phyloP scores from a whole-genome alignment of 1,284 basidiomycete species.

The Cutaneotrichosporon sp. region DNA sequence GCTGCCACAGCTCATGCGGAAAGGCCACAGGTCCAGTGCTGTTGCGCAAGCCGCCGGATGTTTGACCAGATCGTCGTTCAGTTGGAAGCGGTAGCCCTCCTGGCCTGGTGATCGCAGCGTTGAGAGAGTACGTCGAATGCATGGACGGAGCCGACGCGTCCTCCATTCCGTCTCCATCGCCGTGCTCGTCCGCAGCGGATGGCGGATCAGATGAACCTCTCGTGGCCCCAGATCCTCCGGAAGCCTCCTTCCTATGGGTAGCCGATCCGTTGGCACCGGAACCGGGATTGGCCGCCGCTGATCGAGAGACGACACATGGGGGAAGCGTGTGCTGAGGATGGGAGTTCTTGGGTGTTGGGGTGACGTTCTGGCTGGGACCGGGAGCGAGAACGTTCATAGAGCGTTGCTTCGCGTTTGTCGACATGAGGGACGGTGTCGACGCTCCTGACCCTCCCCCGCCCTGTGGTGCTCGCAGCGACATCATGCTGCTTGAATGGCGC shows the following conservation, averaged over 20 bases:
- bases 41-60: too few species aligned
- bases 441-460: not conserved
- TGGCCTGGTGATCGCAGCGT: not conserved
- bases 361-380: too few species aligned
- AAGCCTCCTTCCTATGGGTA: not conserved
- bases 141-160: not conserved
- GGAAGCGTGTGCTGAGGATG: not conserved
- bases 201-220: not conserved
- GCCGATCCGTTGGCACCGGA: not conserved
- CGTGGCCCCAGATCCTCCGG: not conserved
- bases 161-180: not conserved
- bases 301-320: not conserved
- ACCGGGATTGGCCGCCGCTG: not conserved
- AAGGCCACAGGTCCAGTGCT: too few species aligned
- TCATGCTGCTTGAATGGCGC: constrained; percentile 1
- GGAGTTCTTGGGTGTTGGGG: not conserved
- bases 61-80: not conserved
- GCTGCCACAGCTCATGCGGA: too few species aligned
- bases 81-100: not conserved
- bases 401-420: not conserved
- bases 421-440: not conserved
- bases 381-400: not conserved
- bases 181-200: not conserved
- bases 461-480: not conserved
- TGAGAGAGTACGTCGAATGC: constrained; percentile 3